Percentiles rank a stretch among this genome's conserved stretches.
phyloP scores from a whole-genome alignment of 164 flowering plant species.

The Umbellularia californica region DNA sequence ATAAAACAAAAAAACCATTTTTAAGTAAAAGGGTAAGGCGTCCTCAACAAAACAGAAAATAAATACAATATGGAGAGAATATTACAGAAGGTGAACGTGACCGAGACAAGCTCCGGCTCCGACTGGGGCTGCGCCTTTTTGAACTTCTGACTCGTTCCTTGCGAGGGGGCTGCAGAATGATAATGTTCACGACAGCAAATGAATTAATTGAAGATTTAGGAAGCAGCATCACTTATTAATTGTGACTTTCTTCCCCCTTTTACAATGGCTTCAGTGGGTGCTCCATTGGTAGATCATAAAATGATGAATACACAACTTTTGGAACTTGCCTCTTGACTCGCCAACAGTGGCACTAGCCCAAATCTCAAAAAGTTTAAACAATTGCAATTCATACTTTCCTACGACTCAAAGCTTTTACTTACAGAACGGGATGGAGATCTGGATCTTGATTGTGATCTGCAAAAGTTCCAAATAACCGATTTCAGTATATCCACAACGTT shows the following conservation, averaged over 20 bases:
- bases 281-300: too few species aligned
- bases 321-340: too few species aligned
- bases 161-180: constrained; percentile 23
- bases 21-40: background rate
- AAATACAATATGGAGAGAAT: background rate
- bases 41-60: background rate
- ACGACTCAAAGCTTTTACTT: constrained; percentile 18
- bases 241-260: too few species aligned
- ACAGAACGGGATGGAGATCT: constrained; percentile 21
- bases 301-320: too few species aligned
- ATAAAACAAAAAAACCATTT: background rate
- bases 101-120: constrained; percentile 30
- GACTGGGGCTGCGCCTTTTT: constrained; percentile 8
- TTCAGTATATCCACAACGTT: constrained; percentile 65
- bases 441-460: constrained; percentile 54
- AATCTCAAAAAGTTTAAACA: too few species aligned
- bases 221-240: background rate
- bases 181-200: background rate
- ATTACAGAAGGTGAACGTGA: constrained; percentile 14
- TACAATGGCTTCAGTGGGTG: too few species aligned
- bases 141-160: constrained; percentile 33
- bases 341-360: too few species aligned
- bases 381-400: background rate
- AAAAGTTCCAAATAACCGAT: constrained; percentile 38
- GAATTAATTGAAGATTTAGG: background rate